phyloP scores from a whole-genome alignment of 2,329 filamentous ascomycete genomes.

The Talaromyces islandicus region DNA sequence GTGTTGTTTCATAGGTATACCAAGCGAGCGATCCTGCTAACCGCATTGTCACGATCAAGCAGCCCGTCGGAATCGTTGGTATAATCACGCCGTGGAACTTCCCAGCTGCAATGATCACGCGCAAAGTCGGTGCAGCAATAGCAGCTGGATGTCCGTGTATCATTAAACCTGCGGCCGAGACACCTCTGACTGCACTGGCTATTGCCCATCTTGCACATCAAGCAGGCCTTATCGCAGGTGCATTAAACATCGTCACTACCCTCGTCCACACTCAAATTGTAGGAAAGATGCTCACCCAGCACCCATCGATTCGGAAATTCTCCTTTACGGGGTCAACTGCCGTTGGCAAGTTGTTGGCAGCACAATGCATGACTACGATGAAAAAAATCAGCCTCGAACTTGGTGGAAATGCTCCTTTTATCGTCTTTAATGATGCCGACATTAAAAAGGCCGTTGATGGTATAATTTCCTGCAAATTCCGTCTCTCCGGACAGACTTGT shows the following conservation, averaged over 20 bases:
- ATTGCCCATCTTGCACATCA: constrained; percentile 12
- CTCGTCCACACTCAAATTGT: not conserved
- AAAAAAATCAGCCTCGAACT: constrained; percentile 23
- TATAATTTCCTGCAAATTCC: not conserved
- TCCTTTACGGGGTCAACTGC: constrained; percentile 42
- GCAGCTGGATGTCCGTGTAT: constrained; percentile 15
- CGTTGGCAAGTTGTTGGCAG: constrained; percentile 21
- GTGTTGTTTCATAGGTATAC: too few species aligned
- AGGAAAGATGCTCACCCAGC: constrained; percentile 63
- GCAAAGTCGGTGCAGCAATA: constrained; percentile 22
- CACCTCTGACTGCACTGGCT: constrained; percentile 75
- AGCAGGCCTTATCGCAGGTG: constrained; percentile 10
- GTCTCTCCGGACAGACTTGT: constrained; percentile 20
- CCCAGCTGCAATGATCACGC: constrained; percentile 12
- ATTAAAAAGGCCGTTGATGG: constrained; percentile 25
- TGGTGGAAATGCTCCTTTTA: constrained; percentile 37
- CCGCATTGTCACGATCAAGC: constrained; percentile 13
- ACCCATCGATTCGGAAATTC: constrained; percentile 72
- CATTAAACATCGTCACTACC: not conserved
- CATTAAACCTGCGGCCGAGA: constrained; percentile 61
- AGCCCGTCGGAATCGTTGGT: constrained; percentile 23
- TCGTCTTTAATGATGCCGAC: constrained; percentile 38
- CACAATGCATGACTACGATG: too few species aligned
- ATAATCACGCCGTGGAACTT: constrained; percentile 21
- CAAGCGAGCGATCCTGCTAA: too few species aligned